Evolutionary conservation across 2,329 filamentous ascomycete genomes (phyloP), one percentile per base, ranked within the genome.

Genomic region (Aspergillaceae sp.): DNA sequence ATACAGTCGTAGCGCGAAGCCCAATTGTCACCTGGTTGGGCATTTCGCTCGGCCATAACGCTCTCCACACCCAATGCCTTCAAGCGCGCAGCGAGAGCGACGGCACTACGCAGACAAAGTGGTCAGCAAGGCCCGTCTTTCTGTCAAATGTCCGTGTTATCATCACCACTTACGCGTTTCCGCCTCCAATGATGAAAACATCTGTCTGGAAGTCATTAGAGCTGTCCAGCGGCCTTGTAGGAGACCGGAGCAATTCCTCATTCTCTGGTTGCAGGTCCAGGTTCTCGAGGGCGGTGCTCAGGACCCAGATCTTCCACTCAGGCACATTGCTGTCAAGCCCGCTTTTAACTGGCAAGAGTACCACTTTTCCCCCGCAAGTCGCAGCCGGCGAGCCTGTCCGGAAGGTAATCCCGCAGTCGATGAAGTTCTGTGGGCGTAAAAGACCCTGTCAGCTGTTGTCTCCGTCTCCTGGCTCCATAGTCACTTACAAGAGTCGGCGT

Each of bases 11-110:
- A 75, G 19, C 72, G 59, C 34, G 66, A 64, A 2, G 61, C 61
- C 72, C 72, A 75, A 36, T 71, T 71, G 44, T 73, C 67, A 4
- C 73, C 72, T 1, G 73, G 61, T 0, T 57, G 56, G 26, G 59
- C 52, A 36, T 70, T 69, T 19, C 62, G 60, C 43, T 75, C 72
- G 36, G 73, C 61, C 41, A 74, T 63, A 7, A 74, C 56, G 8
- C 70, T 65, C 0, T 64, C 61, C 2, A 74, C 51, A 3, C 64
- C 63, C 4, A 75, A 56, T 11, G 72, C 70, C 48, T 70, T 66
- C 10, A 73, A 55, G 4, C 72, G 64, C 7, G 69, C 72, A n/a
- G 69, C 68, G 2, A 66, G 58, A 26, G 65, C 63, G 1, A 74
- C 56, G 1, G 71, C 73, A 7, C 66, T 63, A 9, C 27, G 7